Percentiles rank a stretch among this genome's conserved stretches.
These are phyloP conservation scores for Malania oleifera DNA, from an alignment of 164 flowering plant species.

Conservation along the genomic window DNA sequence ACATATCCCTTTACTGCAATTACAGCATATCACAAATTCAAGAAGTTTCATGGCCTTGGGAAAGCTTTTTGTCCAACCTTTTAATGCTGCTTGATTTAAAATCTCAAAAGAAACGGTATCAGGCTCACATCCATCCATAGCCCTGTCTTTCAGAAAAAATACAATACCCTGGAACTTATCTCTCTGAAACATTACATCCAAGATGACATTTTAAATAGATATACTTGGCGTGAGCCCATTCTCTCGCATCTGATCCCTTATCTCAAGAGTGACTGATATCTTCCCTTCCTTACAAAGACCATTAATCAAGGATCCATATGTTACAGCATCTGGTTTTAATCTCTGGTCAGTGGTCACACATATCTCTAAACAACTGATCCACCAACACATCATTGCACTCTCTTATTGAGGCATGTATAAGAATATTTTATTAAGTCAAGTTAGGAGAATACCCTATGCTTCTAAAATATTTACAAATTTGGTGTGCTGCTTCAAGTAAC, in stretches of 20 bases:
- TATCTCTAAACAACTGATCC: slow-evolving; percentile 30
- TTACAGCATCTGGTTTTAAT: slow-evolving; percentile 29
- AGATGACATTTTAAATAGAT: slow-evolving; percentile 30
- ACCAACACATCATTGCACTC: slow-evolving; percentile 19
- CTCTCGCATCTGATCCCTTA: slow-evolving; percentile 25
- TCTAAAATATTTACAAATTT: slow-evolving; percentile 20
- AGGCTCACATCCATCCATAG: slow-evolving; percentile 29
- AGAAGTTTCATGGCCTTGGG: slow-evolving; percentile 23
- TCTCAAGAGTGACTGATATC: slow-evolving; percentile 25
- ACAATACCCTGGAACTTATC: slow-evolving; percentile 26
- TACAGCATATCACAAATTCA: slow-evolving; percentile 9
- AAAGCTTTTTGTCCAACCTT: slow-evolving; percentile 25
- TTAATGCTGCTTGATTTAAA: slow-evolving; percentile 20
- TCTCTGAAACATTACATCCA: slow-evolving; percentile 30
- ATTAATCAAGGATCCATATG: slow-evolving; percentile 32
- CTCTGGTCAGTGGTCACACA: slow-evolving; percentile 21
- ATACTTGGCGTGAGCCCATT: slow-evolving; percentile 28
- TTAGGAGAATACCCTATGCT: slow-evolving; percentile 25
- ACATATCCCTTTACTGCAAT: slow-evolving; percentile 2
- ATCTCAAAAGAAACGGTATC: slow-evolving; percentile 24
- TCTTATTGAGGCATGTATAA: slow-evolving; percentile 31
- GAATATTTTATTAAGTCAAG: slow-evolving; percentile 40
- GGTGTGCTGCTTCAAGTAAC: slow-evolving; percentile 25
- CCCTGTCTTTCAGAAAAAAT: slow-evolving; percentile 29
- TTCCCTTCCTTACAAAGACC: slow-evolving; percentile 35